Evolutionary conservation across 148 eudicot species (phyloP), one percentile per base, ranked within the genome.

Genomic region (Persicaria maculosa): DNA sequence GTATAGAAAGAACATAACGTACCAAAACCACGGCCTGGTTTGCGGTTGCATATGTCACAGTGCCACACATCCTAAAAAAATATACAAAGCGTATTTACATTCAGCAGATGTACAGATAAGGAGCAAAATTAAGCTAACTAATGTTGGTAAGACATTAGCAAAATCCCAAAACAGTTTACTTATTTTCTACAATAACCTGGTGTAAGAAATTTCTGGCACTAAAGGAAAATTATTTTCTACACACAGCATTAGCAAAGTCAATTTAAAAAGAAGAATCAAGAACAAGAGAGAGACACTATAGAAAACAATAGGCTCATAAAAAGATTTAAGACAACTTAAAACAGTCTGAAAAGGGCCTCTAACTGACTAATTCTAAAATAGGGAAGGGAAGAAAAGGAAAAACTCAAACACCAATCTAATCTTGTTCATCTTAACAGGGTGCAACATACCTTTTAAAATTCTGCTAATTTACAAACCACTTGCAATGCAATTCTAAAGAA

Each of bases 11-110:
- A 44, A 46, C 48, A 2, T 44, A 45, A 84, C 97, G 50, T 80
- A 95, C 99, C 99, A 82, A 95, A 95, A 40, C 99, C 99, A 78
- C 94, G 93, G 72, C 99, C 99, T 64, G 99, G 99, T 83, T 92
- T 95, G 74, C 87, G 88, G 74, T 89, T 95, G 86, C 99, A 95
- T 77, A 95, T 95, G 84, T 90, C 99, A 79, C 99, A 95, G 70
- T 95, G 99, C 98, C 97, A 95, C 72, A 83, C 93, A 86, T 95
- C 97, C 98, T 95, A 90, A 83, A 69, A 71, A 36, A 44, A 9
- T 16, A 36, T 7, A 12, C 31, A 53, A 54, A 44, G 4, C 40
- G 47, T 14, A 43, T 65, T 31, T 5, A 43, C 4, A 25, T 4
- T 17, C 36, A 74, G n/a, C 11, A 46, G 43, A 22, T 59, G 55